Base-by-base conservation (phyloP, 2,329 filamentous ascomycete genomes). In the Fusarium sp. region DNA sequence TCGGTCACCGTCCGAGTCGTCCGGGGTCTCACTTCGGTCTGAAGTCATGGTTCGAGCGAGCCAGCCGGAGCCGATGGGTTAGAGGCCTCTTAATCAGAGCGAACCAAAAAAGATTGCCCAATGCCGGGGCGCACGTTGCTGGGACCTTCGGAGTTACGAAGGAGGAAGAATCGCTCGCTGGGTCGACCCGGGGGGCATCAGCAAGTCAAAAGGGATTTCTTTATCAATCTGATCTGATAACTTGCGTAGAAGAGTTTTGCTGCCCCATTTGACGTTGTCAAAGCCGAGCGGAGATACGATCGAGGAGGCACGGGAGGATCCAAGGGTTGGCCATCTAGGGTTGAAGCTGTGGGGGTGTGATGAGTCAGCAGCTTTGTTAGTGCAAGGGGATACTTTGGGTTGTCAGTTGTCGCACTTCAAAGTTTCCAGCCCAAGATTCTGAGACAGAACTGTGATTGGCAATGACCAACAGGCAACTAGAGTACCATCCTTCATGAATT, bases 171-270 rank as follows among this genome's bases (percentile, higher is more conserved):
- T 64, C 62, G 66, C 50, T 47, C 64, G 66, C 64, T 70, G 72
- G 71, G 69, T 63, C 69, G 66, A 70, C 61, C 71, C 68, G 78
- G 78, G 77, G 75, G 78, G 76, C 73, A 67, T 76, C 69, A 71
- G 67, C 72, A 78, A 76, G 77, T 78, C 67, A 74, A 74, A 79
- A 76, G 73, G 69, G 71, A 75, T 75, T 76, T 76, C 66, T 81
- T 83, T 83, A 83, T 83, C 82, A 83, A 83, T 83, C 82, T 80
- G 75, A 83, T 83, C 82, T 81, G 82, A 83, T 83, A 83, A 81
- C 59, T 57, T 63, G 56, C 45, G 66, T 50, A 69, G 73, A 77
- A 79, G 73, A 78, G 69, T 73, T 80, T 79, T 75, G 67, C 72
- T 27, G 47, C 54, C 57, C 54, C 62, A 40, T 58, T 50, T 65